phyloP scores from a whole-genome alignment of 2,329 filamentous ascomycete genomes.

The Aspergillus texensis region DNA sequence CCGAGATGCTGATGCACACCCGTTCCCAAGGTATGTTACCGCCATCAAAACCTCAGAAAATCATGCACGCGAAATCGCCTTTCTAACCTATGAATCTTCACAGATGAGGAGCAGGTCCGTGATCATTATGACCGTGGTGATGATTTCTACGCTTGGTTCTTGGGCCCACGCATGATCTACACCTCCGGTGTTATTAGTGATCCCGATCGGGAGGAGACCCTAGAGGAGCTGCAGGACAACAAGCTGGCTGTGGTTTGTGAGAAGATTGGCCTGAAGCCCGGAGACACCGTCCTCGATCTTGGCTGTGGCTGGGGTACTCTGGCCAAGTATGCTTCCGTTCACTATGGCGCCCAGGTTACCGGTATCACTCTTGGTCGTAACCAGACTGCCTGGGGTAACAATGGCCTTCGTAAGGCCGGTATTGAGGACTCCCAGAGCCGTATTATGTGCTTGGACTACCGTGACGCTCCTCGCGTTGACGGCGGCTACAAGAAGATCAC shows the following conservation, averaged over 20 bases:
- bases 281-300: constrained; percentile 86
- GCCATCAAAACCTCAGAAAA: neutral
- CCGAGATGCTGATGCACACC: constrained; percentile 90
- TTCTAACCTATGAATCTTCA: neutral
- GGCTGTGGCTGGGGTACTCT: constrained; percentile 98
- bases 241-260: constrained; percentile 94
- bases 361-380: constrained; percentile 95
- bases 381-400: constrained; percentile 96
- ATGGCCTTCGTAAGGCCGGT: constrained; percentile 77
- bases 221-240: constrained; percentile 97
- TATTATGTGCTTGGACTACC: constrained; percentile 96
- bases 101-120: constrained; percentile 95
- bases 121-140: constrained; percentile 98
- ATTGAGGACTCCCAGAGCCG: constrained; percentile 85
- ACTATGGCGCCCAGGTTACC: constrained; percentile 83
- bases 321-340: constrained; percentile 85
- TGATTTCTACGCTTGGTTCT: constrained; percentile 98
- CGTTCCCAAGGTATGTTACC: constrained; percentile 70
- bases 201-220: constrained; percentile 80
- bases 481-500: constrained; percentile 92
- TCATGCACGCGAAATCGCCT: neutral
- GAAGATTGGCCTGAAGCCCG: constrained; percentile 83
- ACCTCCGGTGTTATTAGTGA: constrained; percentile 93
- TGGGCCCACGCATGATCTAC: constrained; percentile 98
- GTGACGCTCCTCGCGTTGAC: constrained; percentile 80